These are phyloP conservation scores for Candida lessepsii DNA, from an alignment of 805 yeast genomes.

Conservation along the genomic window DNA sequence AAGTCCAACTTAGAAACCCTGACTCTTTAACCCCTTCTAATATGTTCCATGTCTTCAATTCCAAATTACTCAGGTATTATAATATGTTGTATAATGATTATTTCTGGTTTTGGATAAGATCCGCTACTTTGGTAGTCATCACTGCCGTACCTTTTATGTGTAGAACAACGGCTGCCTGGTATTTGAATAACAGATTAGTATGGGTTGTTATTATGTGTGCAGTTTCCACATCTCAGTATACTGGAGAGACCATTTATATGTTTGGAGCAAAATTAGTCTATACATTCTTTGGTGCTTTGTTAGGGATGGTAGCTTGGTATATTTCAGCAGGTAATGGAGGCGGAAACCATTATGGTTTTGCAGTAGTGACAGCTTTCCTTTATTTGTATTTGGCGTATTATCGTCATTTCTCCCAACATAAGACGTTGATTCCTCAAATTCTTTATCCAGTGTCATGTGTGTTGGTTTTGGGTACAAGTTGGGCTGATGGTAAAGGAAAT, in stretches of 20 bases:
- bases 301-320: conserved; percentile 35
- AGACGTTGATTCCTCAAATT: conserved; percentile 25
- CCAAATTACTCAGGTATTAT: conserved; percentile 18
- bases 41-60: conserved; percentile 22
- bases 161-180: conserved; percentile 29
- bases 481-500: conserved; percentile 24
- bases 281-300: conserved; percentile 27
- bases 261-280: conserved; percentile 24
- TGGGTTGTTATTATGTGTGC: conserved; percentile 35
- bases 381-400: conserved; percentile 23
- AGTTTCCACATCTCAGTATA: conserved; percentile 28
- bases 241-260: conserved; percentile 30
- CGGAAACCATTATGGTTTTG: conserved; percentile 34
- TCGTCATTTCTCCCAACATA: conserved; percentile 32
- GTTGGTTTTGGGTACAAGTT: conserved; percentile 34
- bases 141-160: conserved; percentile 28
- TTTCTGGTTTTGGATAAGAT: conserved; percentile 31
- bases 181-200: conserved; percentile 22
- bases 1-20: conserved; percentile 25
- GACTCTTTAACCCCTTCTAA: conserved; percentile 27
- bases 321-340: conserved; percentile 30
- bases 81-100: conserved; percentile 18
- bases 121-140: conserved; percentile 21
- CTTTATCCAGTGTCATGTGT: conserved; percentile 27
- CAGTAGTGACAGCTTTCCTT: conserved; percentile 27